Evolutionary conservation across 768 basidiomycete genomes (phyloP), one percentile per base, ranked within the genome.

Genomic region (Lepiota subincarnata): DNA sequence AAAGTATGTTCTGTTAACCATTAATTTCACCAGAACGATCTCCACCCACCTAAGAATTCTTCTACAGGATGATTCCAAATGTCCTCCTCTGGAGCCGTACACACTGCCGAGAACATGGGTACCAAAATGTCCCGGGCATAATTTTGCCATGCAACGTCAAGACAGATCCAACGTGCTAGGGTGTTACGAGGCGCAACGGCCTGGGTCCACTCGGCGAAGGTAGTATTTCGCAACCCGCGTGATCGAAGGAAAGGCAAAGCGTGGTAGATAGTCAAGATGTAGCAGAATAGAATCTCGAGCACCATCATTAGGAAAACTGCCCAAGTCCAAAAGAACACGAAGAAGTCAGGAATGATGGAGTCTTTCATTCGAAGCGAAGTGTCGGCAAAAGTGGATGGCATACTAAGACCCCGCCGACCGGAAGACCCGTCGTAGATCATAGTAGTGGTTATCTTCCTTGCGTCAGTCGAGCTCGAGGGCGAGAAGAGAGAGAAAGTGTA

Each of bases 41-140:
- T 22, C 11, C 39, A 22, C 31, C 80, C 22, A 83, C 86, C 87
- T 14, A 90, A 73, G 52, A 89, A 69, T 57, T 84, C 80, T 47
- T 82, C 80, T 0, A 80, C 75, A 1, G 86, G 87, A 60, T 88
- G 79, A 0, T 70, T 65, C 46, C 76, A 65, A 0, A 88, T 71
- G 54, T 80, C 80, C 8, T 75, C 70, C 38, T 73, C 73, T 0
- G 82, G 74, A 3, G 85, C 80, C 0, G 89, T 89, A 53, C 86
- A 86, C 3, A 90, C 81, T 0, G 84, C 86, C 18, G 86, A 86
- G 62, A 88, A 87, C 35, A 90, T 62, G 0, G 87, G 86, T 0
- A 83, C 60, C 40, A 90, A 63, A 0, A 89, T 70, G 18, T 72
- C 71, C 4, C 73, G 65, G 11, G 79, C 70, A 64, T 88, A 88